phyloP scores from a whole-genome alignment of 441 rosid species.

The Raphanus hybrid region DNA sequence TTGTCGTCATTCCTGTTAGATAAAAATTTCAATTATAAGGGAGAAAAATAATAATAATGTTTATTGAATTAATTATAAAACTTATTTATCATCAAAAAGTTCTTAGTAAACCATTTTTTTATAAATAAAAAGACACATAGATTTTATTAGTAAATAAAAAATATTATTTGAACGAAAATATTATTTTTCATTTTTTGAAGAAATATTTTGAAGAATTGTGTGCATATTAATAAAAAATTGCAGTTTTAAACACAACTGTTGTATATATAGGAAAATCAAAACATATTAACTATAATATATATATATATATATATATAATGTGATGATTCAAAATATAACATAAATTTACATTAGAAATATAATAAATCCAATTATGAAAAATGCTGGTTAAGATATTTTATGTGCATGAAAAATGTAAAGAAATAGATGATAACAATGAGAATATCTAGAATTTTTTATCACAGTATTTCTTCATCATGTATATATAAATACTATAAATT shows the following conservation, averaged over 20 bases:
- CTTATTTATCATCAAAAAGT: background rate
- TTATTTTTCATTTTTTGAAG: background rate
- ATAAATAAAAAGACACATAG: background rate
- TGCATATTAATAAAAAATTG: background rate
- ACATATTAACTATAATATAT: too few species aligned
- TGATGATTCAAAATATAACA: too few species aligned
- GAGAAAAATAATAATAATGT: background rate
- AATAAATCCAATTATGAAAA: background rate
- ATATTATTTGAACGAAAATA: background rate
- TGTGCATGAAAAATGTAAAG: too few species aligned
- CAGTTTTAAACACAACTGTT: background rate
- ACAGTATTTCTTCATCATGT: too few species aligned
- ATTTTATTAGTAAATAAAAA: too few species aligned
- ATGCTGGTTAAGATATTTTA: background rate
- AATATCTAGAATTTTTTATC: too few species aligned
- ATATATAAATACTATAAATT: too few species aligned
- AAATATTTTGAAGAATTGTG: background rate
- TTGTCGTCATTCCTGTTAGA: background rate
- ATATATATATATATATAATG: too few species aligned
- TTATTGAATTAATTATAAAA: too few species aligned
- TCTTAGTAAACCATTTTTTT: too few species aligned
- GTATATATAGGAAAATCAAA: too few species aligned
- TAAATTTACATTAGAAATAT: background rate
- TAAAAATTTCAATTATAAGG: background rate
- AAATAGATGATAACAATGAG: too few species aligned